A percentile compares a stretch with the other conserved stretches of the same genome.
phyloP scores from a whole-genome alignment of 2,329 filamentous ascomycete genomes.

The Botrytis sinoallii region DNA sequence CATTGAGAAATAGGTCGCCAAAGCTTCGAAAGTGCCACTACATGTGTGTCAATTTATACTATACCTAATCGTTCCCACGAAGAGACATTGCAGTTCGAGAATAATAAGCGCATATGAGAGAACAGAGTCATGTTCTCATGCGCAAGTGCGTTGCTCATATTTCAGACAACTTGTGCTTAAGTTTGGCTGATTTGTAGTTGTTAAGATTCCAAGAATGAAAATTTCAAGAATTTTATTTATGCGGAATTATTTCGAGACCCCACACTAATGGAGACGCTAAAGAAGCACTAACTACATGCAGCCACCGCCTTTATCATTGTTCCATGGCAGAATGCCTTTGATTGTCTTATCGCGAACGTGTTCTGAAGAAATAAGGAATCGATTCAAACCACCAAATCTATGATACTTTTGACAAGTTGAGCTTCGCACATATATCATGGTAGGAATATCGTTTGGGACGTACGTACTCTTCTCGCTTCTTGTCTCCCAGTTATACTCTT shows the following conservation, averaged over 20 bases:
- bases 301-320: conserved; percentile 1
- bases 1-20: conserved; percentile 64
- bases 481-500: conserved; percentile 17
- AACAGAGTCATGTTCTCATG: neutral
- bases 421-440: conserved; percentile 34
- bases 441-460: conserved; percentile 47
- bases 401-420: conserved; percentile 3
- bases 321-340: neutral
- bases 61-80: neutral
- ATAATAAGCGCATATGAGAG: neutral
- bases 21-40: conserved; percentile 90
- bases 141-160: neutral
- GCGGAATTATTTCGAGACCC: neutral
- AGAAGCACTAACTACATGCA: neutral
- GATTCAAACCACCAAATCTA: neutral
- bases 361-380: neutral
- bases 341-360: conserved; percentile 13
- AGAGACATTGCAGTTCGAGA: neutral
- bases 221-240: conserved; percentile 15
- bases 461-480: conserved; percentile 38
- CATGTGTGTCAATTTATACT: conserved; percentile 11
- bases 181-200: neutral
- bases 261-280: neutral
- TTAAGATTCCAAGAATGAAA: neutral
- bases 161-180: neutral